A percentile compares a stretch with the other conserved stretches of the same genome.
phyloP scores from a whole-genome alignment of 23 red algal genomes.

The Agarophyton chilense region DNA sequence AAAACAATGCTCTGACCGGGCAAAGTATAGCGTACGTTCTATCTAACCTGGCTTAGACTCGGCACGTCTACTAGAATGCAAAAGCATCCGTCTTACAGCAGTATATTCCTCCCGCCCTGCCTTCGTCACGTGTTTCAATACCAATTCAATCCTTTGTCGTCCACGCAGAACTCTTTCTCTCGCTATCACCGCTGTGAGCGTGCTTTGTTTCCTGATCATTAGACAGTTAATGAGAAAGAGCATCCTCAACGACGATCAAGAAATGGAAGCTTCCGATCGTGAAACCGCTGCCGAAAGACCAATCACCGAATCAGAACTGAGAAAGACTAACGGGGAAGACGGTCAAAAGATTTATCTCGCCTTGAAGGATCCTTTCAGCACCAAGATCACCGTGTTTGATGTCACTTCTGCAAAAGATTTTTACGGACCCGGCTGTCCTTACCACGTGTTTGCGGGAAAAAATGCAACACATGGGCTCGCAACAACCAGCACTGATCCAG shows the following conservation, averaged over 20 bases:
- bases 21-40: conserved; percentile 1
- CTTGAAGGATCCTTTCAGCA: conserved; percentile 73
- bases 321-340: conserved; percentile 61
- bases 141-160: background rate
- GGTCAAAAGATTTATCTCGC: conserved; percentile 78
- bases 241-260: background rate
- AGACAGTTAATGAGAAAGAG: conserved; percentile 4
- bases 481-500: conserved; percentile 77
- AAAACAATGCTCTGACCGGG: background rate
- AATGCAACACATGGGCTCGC: conserved; percentile 95
- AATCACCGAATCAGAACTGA: conserved; percentile 78
- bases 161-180: conserved; percentile 15
- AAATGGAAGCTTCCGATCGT: background rate
- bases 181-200: conserved; percentile 8
- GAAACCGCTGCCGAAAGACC: background rate
- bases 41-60: background rate
- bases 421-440: conserved; percentile 95
- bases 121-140: background rate
- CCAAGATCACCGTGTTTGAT: conserved; percentile 85
- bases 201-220: conserved; percentile 10
- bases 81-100: background rate
- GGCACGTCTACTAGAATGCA: background rate
- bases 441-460: conserved; percentile 92
- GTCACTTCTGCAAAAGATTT: conserved; percentile 76
- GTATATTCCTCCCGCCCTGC: background rate